phyloP scores from a whole-genome alignment of 202 grass and related monocot genomes.

The Carex arenaria region DNA sequence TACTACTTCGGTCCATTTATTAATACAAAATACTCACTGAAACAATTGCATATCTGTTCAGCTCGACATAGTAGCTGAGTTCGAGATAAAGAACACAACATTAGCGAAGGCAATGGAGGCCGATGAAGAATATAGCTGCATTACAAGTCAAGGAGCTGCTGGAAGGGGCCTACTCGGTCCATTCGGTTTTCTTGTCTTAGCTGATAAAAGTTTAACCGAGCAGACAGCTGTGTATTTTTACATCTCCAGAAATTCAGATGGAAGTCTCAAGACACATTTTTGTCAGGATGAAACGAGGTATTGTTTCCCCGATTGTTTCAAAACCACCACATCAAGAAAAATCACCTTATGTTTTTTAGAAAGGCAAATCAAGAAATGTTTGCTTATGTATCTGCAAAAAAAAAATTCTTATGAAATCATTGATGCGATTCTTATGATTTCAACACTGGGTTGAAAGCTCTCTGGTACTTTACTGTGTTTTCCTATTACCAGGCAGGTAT shows the following conservation, averaged over 20 bases:
- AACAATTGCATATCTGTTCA: constrained; percentile 17
- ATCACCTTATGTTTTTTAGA: background rate
- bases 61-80: constrained; percentile 73
- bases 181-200: constrained; percentile 69
- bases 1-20: background rate
- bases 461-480: background rate
- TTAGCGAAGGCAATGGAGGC: constrained; percentile 28
- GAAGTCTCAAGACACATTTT: constrained; percentile 52
- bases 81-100: constrained; percentile 34
- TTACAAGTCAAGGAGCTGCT: constrained; percentile 54
- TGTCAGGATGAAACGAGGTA: constrained; percentile 71
- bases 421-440: background rate
- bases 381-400: background rate
- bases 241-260: constrained; percentile 43
- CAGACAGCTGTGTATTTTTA: constrained; percentile 89
- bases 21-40: background rate
- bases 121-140: constrained; percentile 71
- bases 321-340: background rate
- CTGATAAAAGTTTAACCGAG: constrained; percentile 37
- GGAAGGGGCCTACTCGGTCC: constrained; percentile 44
- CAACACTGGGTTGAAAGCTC: background rate
- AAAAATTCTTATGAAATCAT: background rate
- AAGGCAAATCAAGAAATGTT: background rate
- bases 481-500: background rate
- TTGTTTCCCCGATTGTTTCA: background rate